These are phyloP conservation scores for Dothiorella sarmentorum DNA, from an alignment of 2,329 filamentous ascomycete genomes.

Conservation along the genomic window DNA sequence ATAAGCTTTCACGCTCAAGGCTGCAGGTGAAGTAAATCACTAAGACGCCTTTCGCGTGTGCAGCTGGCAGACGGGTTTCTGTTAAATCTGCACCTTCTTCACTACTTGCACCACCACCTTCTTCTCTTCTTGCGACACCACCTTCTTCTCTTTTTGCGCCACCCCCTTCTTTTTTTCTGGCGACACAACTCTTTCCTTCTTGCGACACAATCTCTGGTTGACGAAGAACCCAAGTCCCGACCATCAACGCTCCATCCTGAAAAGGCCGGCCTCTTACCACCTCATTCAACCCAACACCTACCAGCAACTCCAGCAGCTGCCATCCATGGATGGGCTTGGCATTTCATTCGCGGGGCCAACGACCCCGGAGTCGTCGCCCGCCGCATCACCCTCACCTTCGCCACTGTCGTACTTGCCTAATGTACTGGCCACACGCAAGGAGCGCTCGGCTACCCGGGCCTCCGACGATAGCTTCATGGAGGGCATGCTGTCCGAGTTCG, in stretches of 20 bases:
- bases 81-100: no score
- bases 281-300: not conserved
- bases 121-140: no score
- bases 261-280: not conserved
- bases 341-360: not conserved
- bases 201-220: not conserved
- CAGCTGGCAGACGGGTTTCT: no score
- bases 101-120: no score
- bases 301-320: not conserved
- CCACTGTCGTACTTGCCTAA: not conserved
- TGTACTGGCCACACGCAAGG: not conserved
- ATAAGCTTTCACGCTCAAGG: no score
- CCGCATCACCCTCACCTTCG: not conserved
- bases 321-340: not conserved
- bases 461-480: constrained; percentile 12
- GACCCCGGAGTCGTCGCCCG: not conserved
- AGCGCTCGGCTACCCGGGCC: not conserved
- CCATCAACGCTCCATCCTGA: no score
- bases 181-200: no score
- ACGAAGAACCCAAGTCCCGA: no score
- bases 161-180: no score
- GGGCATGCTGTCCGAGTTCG: not conserved
- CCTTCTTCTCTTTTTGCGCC: no score
- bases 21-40: no score
- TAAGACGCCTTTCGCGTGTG: no score